Percentiles rank a stretch among this genome's conserved stretches.
Conservation (phyloP, 306 rosid genomes). For the Inga oerstediana region DNA sequence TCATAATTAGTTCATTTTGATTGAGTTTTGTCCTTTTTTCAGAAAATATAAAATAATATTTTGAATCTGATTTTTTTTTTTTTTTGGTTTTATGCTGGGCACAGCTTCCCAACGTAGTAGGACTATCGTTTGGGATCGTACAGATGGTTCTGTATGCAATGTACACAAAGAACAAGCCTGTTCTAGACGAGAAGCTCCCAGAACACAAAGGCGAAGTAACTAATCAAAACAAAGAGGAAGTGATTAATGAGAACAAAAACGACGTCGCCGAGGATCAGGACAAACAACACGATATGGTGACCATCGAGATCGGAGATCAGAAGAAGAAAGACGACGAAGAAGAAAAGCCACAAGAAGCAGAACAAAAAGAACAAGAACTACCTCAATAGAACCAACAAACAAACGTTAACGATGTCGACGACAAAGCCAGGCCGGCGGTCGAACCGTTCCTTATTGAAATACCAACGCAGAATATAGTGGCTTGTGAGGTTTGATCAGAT, state of each 20-base stretch:
- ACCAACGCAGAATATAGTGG: background rate
- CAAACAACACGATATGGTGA: background rate
- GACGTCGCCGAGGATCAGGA: background rate
- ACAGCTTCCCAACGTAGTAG: conserved; percentile 86
- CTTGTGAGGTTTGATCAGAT: conserved; percentile 25
- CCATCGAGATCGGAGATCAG: conserved; percentile 14
- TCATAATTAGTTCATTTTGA: conserved; percentile 25
- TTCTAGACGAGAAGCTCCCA: conserved; percentile 58
- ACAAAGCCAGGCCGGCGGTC: background rate
- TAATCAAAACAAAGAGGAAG: conserved; percentile 35
- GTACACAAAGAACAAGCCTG: conserved; percentile 54
- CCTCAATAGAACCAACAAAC: background rate
- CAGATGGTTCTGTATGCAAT: conserved; percentile 72
- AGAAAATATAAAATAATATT: background rate
- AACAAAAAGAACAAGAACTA: background rate
- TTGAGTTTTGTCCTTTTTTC: background rate
- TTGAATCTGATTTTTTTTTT: too few species aligned
- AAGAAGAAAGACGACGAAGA: conserved; percentile 4
- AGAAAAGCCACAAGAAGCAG: background rate
- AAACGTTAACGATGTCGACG: background rate
- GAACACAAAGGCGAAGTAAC: conserved; percentile 56
- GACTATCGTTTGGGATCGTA: conserved; percentile 65
- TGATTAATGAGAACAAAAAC: conserved; percentile 19
- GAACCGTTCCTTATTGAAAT: background rate
- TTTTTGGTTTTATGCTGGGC: background rate